Percentiles rank a stretch among this genome's conserved stretches.
These are phyloP conservation scores for Stachybotrys chlorohalonatus DNA, from an alignment of 2,329 filamentous ascomycete species.

Conservation along the genomic window DNA sequence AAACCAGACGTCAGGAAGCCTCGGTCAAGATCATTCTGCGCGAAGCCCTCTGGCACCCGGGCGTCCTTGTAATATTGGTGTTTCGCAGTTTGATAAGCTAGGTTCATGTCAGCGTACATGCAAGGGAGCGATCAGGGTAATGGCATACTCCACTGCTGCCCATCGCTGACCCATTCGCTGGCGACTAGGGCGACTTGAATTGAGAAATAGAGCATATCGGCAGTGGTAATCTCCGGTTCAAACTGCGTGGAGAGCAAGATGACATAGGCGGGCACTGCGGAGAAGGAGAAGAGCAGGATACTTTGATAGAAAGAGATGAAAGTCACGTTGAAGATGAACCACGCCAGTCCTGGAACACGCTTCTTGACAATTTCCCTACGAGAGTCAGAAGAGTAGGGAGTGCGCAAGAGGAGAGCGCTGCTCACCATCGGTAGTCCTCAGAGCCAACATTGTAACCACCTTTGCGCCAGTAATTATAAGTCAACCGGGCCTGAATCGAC, in stretches of 20 bases:
- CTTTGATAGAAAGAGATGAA: slow-evolving; percentile 85
- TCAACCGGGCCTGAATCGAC: slow-evolving; percentile 60
- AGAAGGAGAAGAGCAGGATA: slow-evolving; percentile 69
- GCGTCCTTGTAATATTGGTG: slow-evolving; percentile 62
- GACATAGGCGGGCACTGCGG: slow-evolving; percentile 69
- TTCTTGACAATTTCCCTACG: slow-evolving; percentile 60
- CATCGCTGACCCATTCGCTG: slow-evolving; percentile 75
- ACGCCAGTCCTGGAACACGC: slow-evolving; percentile 52
- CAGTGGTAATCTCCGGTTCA: slow-evolving; percentile 35
- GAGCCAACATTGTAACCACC: slow-evolving; percentile 83
- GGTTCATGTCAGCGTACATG: neutral
- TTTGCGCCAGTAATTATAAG: slow-evolving; percentile 94
- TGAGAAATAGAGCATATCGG: slow-evolving; percentile 39
- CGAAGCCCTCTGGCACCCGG: slow-evolving; percentile 57
- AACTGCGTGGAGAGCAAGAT: slow-evolving; percentile 65
- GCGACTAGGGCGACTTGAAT: slow-evolving; percentile 41
- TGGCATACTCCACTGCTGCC: slow-evolving; percentile 73
- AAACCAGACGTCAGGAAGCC: slow-evolving; percentile 81
- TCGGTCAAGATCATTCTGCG: slow-evolving; percentile 71
- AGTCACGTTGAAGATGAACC: slow-evolving; percentile 78
- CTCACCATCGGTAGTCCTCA: slow-evolving; percentile 84
- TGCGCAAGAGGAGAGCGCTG: neutral
- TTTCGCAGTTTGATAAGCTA: slow-evolving; percentile 77
- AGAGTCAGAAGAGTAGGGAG: no score
- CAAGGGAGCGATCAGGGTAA: neutral